A percentile compares a stretch with the other conserved stretches of the same genome.
Conservation (phyloP, 1,284 basidiomycete genomes). For the Termitomyces sp. region DNA sequence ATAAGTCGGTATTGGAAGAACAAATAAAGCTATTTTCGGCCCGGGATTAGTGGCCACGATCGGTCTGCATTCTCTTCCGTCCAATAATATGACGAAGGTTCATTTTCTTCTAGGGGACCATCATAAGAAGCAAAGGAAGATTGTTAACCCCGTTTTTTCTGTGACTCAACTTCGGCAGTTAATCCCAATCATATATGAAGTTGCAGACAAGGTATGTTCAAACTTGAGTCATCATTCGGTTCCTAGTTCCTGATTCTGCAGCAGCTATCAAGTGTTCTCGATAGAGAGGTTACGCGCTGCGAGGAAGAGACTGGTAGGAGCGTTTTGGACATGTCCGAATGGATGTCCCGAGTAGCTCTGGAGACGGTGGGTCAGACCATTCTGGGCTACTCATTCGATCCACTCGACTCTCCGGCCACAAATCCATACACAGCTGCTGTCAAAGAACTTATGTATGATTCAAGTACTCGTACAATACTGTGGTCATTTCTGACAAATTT, state of each 20-base stretch:
- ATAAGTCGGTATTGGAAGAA: constrained; percentile 15
- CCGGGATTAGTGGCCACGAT: constrained; percentile 30
- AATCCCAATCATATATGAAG: constrained; percentile 40
- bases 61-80: constrained; percentile 19
- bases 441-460: constrained; percentile 40
- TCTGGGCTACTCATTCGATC: constrained; percentile 49
- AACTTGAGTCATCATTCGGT: neutral
- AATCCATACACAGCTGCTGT: constrained; percentile 45
- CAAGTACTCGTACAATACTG: neutral
- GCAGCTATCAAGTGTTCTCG: constrained; percentile 26
- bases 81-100: neutral
- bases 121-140: constrained; percentile 45
- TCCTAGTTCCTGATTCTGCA: constrained; percentile 9
- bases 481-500: neutral
- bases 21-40: constrained; percentile 31
- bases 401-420: constrained; percentile 37
- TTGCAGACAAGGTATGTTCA: constrained; percentile 36
- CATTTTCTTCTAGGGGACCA: constrained; percentile 33
- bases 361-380: constrained; percentile 46
- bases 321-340: constrained; percentile 43
- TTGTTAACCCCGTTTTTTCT: constrained; percentile 46
- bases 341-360: constrained; percentile 45
- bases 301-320: constrained; percentile 13
- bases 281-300: constrained; percentile 18
- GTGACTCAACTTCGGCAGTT: constrained; percentile 40